Conservation (phyloP, 495 filamentous ascomycete genomes). For the Talaromyces adpressus region DNA sequence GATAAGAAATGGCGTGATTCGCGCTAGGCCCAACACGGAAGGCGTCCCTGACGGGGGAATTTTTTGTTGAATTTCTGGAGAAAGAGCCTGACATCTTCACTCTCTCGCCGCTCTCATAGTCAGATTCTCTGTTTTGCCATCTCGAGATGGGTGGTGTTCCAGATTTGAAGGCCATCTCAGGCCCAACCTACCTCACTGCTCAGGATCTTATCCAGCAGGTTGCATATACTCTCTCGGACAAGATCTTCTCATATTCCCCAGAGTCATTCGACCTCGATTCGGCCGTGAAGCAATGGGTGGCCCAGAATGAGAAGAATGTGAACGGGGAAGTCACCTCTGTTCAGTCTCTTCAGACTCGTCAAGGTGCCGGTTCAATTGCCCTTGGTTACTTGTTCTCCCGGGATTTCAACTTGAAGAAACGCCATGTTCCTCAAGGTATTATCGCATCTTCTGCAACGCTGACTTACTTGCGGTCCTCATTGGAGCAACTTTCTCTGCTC, state of each 20-base stretch:
- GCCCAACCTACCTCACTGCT: conserved; percentile 84
- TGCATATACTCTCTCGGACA: conserved; percentile 86
- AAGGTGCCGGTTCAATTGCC: conserved; percentile 85
- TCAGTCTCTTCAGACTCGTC: conserved; percentile 73
- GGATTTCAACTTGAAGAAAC: conserved; percentile 87
- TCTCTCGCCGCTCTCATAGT: background rate
- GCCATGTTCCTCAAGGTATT: conserved; percentile 83
- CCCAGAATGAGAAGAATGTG: conserved; percentile 59
- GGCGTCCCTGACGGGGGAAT: conserved; percentile 14
- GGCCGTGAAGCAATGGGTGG: conserved; percentile 70
- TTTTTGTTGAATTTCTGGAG: conserved; percentile 15
- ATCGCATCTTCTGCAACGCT: conserved; percentile 79
- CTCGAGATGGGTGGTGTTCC: conserved; percentile 32
- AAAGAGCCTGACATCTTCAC: background rate
- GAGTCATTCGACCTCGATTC: conserved; percentile 85
- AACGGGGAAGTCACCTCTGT: conserved; percentile 74
- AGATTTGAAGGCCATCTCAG: conserved; percentile 59
- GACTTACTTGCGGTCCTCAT: conserved; percentile 67
- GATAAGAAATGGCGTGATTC: conserved; percentile 37
- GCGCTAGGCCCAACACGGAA: conserved; percentile 29
- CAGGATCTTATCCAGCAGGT: conserved; percentile 94
- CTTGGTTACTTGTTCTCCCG: conserved; percentile 95
- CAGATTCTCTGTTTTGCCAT: conserved; percentile 1
- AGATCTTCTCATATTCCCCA: conserved; percentile 93
- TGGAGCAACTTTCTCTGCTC: conserved; percentile 84